These are phyloP conservation scores for Arabidopsis lyrata DNA, from an alignment of 441 rosid genomes.

Conservation along the genomic window DNA sequence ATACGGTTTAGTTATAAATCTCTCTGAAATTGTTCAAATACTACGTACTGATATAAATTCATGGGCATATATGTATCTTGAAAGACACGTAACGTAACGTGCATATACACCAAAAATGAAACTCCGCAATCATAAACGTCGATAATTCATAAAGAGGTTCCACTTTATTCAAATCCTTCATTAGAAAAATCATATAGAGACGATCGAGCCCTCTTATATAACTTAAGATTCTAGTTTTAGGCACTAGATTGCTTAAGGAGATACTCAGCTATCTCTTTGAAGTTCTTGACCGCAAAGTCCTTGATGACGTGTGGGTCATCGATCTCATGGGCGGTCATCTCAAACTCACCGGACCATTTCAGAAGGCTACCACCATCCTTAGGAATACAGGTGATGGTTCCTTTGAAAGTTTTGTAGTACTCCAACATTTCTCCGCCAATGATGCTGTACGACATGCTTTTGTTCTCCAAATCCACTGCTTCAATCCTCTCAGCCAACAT, in stretches of 20 bases:
- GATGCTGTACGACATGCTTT: constrained; percentile 58
- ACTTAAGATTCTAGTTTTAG: neutral
- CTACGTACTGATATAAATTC: too few species aligned
- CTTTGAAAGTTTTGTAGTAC: constrained; percentile 76
- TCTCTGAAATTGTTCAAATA: too few species aligned
- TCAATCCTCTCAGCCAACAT: constrained; percentile 77
- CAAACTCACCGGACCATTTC: constrained; percentile 80
- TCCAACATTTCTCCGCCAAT: constrained; percentile 79
- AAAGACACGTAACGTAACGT: neutral
- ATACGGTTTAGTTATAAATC: too few species aligned
- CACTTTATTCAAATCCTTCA: constrained; percentile 36
- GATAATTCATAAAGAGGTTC: neutral
- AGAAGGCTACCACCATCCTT: constrained; percentile 74
- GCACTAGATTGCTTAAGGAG: constrained; percentile 49
- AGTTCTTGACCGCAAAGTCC: constrained; percentile 84
- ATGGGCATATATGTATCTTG: neutral
- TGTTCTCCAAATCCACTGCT: constrained; percentile 64
- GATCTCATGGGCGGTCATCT: constrained; percentile 70
- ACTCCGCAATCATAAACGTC: neutral
- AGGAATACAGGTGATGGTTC: constrained; percentile 55
- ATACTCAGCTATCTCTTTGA: constrained; percentile 73
- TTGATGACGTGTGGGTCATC: constrained; percentile 73
- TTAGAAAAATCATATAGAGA: constrained; percentile 4
- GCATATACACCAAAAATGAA: neutral
- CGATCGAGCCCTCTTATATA: neutral